These are phyloP conservation scores for Rutstroemia sp. DNA, from an alignment of 2,329 filamentous ascomycete species.

Conservation along the genomic window DNA sequence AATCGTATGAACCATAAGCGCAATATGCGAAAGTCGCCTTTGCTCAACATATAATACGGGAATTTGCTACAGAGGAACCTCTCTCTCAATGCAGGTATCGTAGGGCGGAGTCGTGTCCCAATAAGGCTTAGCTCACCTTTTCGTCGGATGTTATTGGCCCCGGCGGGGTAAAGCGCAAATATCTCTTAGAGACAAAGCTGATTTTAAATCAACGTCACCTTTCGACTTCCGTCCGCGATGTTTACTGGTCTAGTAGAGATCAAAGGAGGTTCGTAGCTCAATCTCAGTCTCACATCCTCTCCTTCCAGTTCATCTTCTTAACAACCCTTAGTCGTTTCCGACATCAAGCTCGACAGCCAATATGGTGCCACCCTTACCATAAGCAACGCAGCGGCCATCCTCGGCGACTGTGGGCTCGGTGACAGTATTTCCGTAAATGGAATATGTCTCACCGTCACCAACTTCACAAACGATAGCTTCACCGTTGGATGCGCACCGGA, in stretches of 20 bases:
- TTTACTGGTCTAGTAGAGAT: constrained; percentile 94
- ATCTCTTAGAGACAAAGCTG: background rate
- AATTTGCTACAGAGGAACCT: background rate
- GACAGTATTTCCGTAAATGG: constrained; percentile 96
- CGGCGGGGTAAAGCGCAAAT: constrained; percentile 1
- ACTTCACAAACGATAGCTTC: constrained; percentile 57
- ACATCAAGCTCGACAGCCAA: constrained; percentile 71
- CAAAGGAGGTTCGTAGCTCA: constrained; percentile 66
- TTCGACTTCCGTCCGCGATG: constrained; percentile 45
- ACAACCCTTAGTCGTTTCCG: constrained; percentile 61
- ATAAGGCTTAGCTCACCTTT: background rate
- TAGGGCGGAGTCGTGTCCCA: background rate
- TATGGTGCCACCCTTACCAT: constrained; percentile 90
- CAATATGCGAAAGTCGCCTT: too few relatives aligned
- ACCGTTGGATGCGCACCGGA: constrained; percentile 92
- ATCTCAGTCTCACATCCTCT: constrained; percentile 13
- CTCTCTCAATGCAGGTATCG: background rate
- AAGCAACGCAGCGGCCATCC: constrained; percentile 60
- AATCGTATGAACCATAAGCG: too few relatives aligned
- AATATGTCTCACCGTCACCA: constrained; percentile 89
- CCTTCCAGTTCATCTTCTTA: background rate
- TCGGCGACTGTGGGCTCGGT: constrained; percentile 75
- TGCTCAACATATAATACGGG: too few relatives aligned
- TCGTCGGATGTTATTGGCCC: background rate
- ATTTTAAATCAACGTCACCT: too few relatives aligned